Percentiles rank a stretch among this genome's conserved stretches.
phyloP scores from a whole-genome alignment of 768 basidiomycete species.

The Amanita subjunquillea region DNA sequence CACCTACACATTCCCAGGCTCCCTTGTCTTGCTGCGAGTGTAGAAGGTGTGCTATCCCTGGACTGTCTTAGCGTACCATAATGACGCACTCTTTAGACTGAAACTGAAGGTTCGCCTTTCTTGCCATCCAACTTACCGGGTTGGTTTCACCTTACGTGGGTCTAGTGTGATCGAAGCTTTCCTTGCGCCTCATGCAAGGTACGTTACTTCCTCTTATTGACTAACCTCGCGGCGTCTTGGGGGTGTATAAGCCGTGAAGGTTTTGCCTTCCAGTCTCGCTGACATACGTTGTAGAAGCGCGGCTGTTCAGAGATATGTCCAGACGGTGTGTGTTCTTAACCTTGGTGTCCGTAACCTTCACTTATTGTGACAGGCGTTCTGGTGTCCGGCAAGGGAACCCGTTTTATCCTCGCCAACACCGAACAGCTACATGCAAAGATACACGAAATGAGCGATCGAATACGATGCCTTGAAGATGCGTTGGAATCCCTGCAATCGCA shows the following conservation, averaged over 20 bases:
- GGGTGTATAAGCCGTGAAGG: neutral
- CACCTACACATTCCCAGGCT: constrained; percentile 19
- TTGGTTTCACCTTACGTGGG: constrained; percentile 6
- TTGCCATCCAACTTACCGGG: constrained; percentile 3
- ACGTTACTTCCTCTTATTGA: neutral
- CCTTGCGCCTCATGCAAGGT: constrained; percentile 38
- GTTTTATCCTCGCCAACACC: constrained; percentile 59
- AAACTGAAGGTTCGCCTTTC: constrained; percentile 42
- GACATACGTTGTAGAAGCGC: constrained; percentile 32
- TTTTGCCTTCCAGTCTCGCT: neutral
- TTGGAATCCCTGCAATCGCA: constrained; percentile 24
- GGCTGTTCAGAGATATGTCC: constrained; percentile 61
- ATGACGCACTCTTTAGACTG: constrained; percentile 19
- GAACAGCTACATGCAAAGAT: constrained; percentile 58
- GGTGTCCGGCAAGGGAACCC: constrained; percentile 56
- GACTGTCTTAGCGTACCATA: neutral
- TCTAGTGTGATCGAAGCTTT: constrained; percentile 40
- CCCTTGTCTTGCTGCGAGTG: constrained; percentile 58
- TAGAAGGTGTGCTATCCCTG: constrained; percentile 29
- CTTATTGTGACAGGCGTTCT: constrained; percentile 36
- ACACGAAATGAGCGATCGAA: constrained; percentile 56
- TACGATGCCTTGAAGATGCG: constrained; percentile 51
- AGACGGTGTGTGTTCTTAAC: constrained; percentile 30
- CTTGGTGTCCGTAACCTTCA: neutral
- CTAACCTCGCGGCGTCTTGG: neutral